Conservation (phyloP, 345 rosid species). For the Eucalyptus shirleyi region DNA sequence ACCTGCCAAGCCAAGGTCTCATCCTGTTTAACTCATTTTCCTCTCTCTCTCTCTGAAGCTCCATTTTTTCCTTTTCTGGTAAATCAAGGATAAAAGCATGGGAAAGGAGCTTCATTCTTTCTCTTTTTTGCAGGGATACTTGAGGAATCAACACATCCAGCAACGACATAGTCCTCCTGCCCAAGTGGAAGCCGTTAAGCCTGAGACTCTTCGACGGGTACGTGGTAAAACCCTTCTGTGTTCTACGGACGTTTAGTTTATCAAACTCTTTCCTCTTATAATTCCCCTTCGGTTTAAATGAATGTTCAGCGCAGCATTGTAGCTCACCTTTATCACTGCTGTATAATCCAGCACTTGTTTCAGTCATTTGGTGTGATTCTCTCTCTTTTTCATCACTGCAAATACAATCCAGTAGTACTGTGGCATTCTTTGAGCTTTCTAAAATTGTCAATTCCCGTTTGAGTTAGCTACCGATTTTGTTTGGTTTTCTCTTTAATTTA, state of each 20-base stretch:
- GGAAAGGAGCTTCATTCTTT: not conserved
- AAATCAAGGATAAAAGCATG: not conserved
- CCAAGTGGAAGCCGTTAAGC: not conserved
- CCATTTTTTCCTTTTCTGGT: not conserved
- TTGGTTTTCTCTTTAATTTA: not conserved
- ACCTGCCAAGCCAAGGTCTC: constrained; percentile 11
- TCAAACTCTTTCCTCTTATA: not conserved
- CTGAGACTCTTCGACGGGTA: not conserved
- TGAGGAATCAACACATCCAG: not conserved
- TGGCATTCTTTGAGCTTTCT: not conserved
- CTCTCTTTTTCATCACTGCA: not conserved
- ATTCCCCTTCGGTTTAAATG: not conserved
- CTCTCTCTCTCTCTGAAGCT: not conserved
- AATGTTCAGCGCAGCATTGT: not conserved
- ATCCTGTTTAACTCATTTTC: not conserved
- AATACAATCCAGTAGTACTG: not conserved
- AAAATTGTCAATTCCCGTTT: not conserved
- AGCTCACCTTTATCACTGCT: not conserved
- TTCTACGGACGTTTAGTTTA: not conserved
- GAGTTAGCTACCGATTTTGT: not conserved
- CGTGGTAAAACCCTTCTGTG: not conserved
- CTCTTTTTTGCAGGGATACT: not conserved
- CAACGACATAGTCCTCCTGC: not conserved
- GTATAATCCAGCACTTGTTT: not conserved
- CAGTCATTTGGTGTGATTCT: not conserved